These are phyloP conservation scores for Ambrosia hybrid DNA, from an alignment of 140 eudicot species.

Conservation along the genomic window DNA sequence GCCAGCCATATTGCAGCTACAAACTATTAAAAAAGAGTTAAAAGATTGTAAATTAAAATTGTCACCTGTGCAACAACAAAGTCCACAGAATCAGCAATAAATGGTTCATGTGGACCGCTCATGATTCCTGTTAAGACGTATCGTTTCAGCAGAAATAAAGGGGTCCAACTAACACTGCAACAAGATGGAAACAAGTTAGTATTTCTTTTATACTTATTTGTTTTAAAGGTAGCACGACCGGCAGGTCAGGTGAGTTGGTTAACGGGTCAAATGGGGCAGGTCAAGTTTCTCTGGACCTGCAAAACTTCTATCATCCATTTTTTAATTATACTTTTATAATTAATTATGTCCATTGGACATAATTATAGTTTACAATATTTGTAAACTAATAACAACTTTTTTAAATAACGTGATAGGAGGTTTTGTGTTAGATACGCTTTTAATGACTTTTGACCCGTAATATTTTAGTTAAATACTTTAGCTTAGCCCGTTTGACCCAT, in stretches of 20 bases:
- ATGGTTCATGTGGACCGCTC: conserved; percentile 24
- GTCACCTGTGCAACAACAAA: conserved; percentile 95
- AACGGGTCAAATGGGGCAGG: neutral
- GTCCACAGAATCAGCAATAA: conserved; percentile 95
- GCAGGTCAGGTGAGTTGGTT: neutral
- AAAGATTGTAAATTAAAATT: neutral
- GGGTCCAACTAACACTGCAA: conserved; percentile 87
- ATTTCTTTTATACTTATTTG: neutral
- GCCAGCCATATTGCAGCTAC: too few relatives aligned
- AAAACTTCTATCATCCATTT: neutral
- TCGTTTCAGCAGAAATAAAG: conserved; percentile 90
- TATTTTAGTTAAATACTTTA: neutral
- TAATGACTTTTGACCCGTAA: neutral
- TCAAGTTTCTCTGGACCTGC: neutral
- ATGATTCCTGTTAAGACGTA: conserved; percentile 84
- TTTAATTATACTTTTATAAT: neutral
- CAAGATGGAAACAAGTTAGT: conserved; percentile 7
- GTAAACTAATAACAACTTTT: neutral
- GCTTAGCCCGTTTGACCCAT: neutral
- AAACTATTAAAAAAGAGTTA: conserved; percentile 6
- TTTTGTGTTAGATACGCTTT: neutral
- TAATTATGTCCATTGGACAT: neutral
- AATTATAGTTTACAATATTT: neutral
- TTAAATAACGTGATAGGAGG: too few relatives aligned
- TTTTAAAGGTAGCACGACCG: neutral